Evolutionary conservation across 2,329 filamentous ascomycete species (phyloP).

Genomic region (Cladophialophora immunda): DNA sequence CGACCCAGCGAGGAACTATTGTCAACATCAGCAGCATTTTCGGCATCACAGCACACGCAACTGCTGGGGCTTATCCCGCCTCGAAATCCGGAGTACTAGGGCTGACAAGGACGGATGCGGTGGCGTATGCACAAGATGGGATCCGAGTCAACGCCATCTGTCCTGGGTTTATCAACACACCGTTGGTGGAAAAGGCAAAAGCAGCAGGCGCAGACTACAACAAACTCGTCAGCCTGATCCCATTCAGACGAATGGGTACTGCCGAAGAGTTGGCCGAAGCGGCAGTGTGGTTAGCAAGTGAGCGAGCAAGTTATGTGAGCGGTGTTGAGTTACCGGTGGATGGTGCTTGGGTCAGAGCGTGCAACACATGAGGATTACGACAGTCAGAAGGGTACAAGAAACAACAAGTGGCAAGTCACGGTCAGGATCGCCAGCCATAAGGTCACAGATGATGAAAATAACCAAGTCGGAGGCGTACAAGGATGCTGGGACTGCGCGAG

Average conservation of each 20-base stretch:
- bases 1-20: conserved; percentile 56
- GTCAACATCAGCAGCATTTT: conserved; percentile 64
- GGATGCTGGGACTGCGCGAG: too few relatives aligned
- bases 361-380: conserved; percentile 27
- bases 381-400: too few relatives aligned
- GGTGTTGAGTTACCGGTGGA: conserved; percentile 42
- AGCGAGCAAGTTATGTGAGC: conserved; percentile 44
- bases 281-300: conserved; percentile 44
- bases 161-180: conserved; percentile 55
- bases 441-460: too few relatives aligned
- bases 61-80: conserved; percentile 29
- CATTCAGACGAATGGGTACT: conserved; percentile 41
- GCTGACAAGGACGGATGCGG: conserved; percentile 64
- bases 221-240: conserved; percentile 27
- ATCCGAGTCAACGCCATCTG: conserved; percentile 56
- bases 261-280: conserved; percentile 46
- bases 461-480: too few relatives aligned
- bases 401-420: too few relatives aligned
- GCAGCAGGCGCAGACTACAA: conserved; percentile 24
- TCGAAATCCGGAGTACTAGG: conserved; percentile 34
- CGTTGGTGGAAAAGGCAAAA: conserved; percentile 41
- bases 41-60: conserved; percentile 52
- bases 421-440: too few relatives aligned
- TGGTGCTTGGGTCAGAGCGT: conserved; percentile 34
- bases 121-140: conserved; percentile 58